A percentile compares a stretch with the other conserved stretches of the same genome.
Evolutionary conservation across 2,329 filamentous ascomycete species (phyloP).

Genomic region (Colletotrichum sp.): DNA sequence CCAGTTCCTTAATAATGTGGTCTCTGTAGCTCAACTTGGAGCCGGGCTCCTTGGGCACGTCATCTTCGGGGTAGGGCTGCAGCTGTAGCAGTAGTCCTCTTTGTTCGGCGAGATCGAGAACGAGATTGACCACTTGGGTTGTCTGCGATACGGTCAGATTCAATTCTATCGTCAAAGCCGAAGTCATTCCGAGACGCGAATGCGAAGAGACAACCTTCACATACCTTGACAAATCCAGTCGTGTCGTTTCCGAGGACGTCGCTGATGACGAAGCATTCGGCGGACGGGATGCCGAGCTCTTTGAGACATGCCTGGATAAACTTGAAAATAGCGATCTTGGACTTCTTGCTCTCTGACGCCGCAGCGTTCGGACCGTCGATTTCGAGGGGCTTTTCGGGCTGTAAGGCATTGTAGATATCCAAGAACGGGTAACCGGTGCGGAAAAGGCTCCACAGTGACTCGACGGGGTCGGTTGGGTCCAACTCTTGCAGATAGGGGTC

Average conservation of each 20-base stretch:
- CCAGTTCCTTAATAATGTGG: conserved; percentile 88
- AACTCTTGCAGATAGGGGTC: conserved; percentile 76
- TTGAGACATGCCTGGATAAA: conserved; percentile 90
- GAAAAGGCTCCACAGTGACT: conserved; percentile 87
- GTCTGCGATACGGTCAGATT: conserved; percentile 51
- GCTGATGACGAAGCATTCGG: conserved; percentile 89
- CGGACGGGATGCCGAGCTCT: conserved; percentile 77
- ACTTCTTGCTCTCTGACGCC: conserved; percentile 72
- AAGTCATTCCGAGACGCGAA: neutral
- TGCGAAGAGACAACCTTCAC: conserved; percentile 20
- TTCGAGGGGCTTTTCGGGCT: conserved; percentile 70
- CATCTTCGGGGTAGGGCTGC: conserved; percentile 62
- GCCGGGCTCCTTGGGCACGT: conserved; percentile 56
- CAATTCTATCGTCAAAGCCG: neutral
- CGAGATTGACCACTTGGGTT: conserved; percentile 88
- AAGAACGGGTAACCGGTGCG: conserved; percentile 84
- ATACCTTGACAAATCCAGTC: conserved; percentile 93
- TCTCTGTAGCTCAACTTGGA: conserved; percentile 78
- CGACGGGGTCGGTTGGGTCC: conserved; percentile 77
- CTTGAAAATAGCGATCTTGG: conserved; percentile 89
- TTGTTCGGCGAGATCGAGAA: conserved; percentile 84
- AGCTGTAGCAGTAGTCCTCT: conserved; percentile 73
- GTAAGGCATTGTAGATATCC: conserved; percentile 85
- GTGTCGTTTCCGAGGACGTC: conserved; percentile 95
- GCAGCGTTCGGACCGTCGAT: conserved; percentile 64